A percentile compares a stretch with the other conserved stretches of the same genome.
phyloP scores from a whole-genome alignment of 2,329 filamentous ascomycete genomes.

The Claviceps sp. region DNA sequence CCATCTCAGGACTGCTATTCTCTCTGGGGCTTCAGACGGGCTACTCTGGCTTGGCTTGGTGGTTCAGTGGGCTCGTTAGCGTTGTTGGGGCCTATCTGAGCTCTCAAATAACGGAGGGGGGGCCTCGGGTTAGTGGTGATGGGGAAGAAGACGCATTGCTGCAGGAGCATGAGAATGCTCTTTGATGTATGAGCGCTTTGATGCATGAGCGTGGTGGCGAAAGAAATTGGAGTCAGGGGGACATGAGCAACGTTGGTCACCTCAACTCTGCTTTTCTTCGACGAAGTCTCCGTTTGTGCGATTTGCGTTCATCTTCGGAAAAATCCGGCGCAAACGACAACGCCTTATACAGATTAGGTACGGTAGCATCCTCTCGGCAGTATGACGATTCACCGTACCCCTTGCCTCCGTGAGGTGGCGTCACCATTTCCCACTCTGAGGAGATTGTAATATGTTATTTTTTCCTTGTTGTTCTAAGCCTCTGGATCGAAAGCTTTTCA shows the following conservation, averaged over 20 bases:
- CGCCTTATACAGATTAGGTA: no score
- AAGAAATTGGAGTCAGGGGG: no score
- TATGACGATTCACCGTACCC: no score
- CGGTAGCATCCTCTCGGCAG: no score
- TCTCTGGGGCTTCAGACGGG: conserved; percentile 65
- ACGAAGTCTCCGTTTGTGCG: no score
- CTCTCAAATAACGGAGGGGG: conserved; percentile 58
- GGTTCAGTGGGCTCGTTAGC: conserved; percentile 70
- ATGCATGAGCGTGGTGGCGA: not conserved
- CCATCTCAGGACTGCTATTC: conserved; percentile 75
- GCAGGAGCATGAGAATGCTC: conserved; percentile 19
- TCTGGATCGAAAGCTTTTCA: no score
- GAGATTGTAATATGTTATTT: no score
- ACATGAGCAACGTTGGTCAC: not conserved
- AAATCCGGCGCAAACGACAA: no score
- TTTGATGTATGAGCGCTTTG: conserved; percentile 10
- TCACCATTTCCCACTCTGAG: no score
- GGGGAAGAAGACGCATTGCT: conserved; percentile 27
- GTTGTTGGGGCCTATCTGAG: conserved; percentile 61
- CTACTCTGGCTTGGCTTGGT: conserved; percentile 86
- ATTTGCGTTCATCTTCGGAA: no score
- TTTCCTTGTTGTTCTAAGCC: no score
- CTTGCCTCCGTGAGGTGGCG: no score
- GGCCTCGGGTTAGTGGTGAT: conserved; percentile 25
- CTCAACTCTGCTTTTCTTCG: not conserved